A percentile compares a stretch with the other conserved stretches of the same genome.
These are phyloP conservation scores for Colletotrichum musae DNA, from an alignment of 2,329 filamentous ascomycete genomes.

Conservation along the genomic window DNA sequence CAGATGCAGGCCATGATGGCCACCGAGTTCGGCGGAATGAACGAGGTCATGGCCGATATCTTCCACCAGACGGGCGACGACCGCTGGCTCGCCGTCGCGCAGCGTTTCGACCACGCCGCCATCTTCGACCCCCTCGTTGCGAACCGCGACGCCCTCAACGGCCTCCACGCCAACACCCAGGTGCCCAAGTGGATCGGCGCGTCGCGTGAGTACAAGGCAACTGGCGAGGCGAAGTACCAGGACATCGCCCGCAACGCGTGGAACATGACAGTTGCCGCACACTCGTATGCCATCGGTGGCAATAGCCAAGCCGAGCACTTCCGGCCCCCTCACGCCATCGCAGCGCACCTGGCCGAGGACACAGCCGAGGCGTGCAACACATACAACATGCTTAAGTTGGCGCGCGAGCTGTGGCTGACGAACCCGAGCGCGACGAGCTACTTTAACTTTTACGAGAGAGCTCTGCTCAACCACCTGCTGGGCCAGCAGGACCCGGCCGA, in stretches of 20 bases:
- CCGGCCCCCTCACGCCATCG: slow-evolving; percentile 60
- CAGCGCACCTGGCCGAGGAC: slow-evolving; percentile 58
- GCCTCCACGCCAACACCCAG: slow-evolving; percentile 67
- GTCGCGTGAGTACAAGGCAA: slow-evolving; percentile 62
- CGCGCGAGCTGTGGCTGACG: slow-evolving; percentile 63
- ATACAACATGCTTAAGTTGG: slow-evolving; percentile 71
- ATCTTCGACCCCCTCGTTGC: slow-evolving; percentile 62
- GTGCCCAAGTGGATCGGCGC: slow-evolving; percentile 69
- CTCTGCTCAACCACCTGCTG: slow-evolving; percentile 65
- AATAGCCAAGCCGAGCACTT: slow-evolving; percentile 70
- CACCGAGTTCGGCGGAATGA: slow-evolving; percentile 69
- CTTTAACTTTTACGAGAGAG: slow-evolving; percentile 68
- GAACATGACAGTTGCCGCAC: slow-evolving; percentile 60
- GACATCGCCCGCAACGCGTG: slow-evolving; percentile 66
- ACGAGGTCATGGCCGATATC: slow-evolving; percentile 64
- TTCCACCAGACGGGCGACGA: slow-evolving; percentile 61
- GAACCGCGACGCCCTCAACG: slow-evolving; percentile 60
- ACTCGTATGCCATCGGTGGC: slow-evolving; percentile 67
- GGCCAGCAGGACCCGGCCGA: slow-evolving; percentile 62
- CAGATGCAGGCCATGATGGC: slow-evolving; percentile 64
- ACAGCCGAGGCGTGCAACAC: slow-evolving; percentile 68
- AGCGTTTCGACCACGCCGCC: slow-evolving; percentile 64
- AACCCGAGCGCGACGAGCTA: slow-evolving; percentile 58
- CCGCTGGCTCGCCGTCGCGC: slow-evolving; percentile 61
- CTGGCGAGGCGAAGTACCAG: slow-evolving; percentile 59